Evolutionary conservation across 495 filamentous ascomycete genomes (phyloP), one percentile per base, ranked within the genome.

Genomic region (Cairneyella variabilis): DNA sequence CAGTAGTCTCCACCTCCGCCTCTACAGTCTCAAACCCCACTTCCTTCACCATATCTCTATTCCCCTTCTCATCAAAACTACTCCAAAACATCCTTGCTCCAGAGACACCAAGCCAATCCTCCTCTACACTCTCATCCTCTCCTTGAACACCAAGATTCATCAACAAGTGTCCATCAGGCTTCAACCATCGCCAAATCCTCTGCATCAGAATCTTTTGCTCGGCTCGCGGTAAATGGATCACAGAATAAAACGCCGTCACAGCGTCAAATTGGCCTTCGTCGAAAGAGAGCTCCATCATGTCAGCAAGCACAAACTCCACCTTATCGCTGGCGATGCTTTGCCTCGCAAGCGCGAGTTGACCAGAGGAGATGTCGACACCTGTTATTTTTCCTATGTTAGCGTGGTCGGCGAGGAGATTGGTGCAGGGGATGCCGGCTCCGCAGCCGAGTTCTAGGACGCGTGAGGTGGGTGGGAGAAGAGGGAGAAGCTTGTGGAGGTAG

Each of bases 211-310:
- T 47, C 2, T 21, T 52, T 38, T 76, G 72, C 51, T 78, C 71
- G 3, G 54, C 51, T 4, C 72, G 63, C 3, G 73, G 73, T 1
- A 77, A 62, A 54, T 77, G 75, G 42, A 76, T 67, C 27, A 76
- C 63, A 3, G 70, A 69, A 47, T 73, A 75, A 52, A 78, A 64
- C 0, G 53, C 70, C 10, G 73, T 30, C 1, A 76, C 72, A 1
- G 71, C 73, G 46, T 69, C 60, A 48, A 76, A 71, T 3, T 51
- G 50, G 22, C 22, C 59, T 0, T 41, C 38, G 0, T 36, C 22
- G 56, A 76, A 73, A 7, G 57, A 9, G 0, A 78, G 54, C 0
- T 51, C 55, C 56, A 67, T 65, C 74, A 77, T 78, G 48, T 77
- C 74, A 1, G 65, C 67, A 18, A 68, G 43, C 14, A 69, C 53